Evolutionary conservation across 1,139 yeast species (phyloP), one percentile per base, ranked within the genome.

Genomic region (Eremothecium coryli): DNA sequence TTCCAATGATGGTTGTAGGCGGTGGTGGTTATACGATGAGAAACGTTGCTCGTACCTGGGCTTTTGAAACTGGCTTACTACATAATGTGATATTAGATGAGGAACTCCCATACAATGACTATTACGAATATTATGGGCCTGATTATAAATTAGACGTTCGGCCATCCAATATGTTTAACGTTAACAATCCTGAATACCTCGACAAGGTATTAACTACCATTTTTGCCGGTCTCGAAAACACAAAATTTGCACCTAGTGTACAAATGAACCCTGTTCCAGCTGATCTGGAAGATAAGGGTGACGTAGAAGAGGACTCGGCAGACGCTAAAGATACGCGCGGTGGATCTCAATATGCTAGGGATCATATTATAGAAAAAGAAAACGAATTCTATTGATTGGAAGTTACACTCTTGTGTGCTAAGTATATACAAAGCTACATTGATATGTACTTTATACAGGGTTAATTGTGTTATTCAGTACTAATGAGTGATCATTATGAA

Each of bases 1-100:
- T 86, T 36, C 98, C 97, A 10, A 71, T 86, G 68, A 70, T 90
- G 68, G 93, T 88, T 14, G 71, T 90, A 14, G 98, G 98, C 28
- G 98, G 98, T 35, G 98, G 98, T 49, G 98, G 98, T 21, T 90
- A 90, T 61, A 90, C 97, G 12, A 90, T 90, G 82, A 72, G 97
- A 58, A 90, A 90, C 58, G 98, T 90, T 31, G 86, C 95, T 22
- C 70, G 97, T 50, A 79, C 95, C 6, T 90, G 98, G 98, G 78
- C 95, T 26, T 88, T 72, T 55, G 98, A 90, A 62, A 79, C 95
- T 3, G 95, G 96, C 13, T 65, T 90, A 38, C 66, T 88, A 46
- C 88, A 85, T 50, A 82, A 85, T 50, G 82, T 79, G 41, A 60
- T 75, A 15, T 66, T 88, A 45, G 93, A 86, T 17, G 66, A 76